Conservation (phyloP, 495 filamentous ascomycete genomes). For the Tuber brumale region DNA sequence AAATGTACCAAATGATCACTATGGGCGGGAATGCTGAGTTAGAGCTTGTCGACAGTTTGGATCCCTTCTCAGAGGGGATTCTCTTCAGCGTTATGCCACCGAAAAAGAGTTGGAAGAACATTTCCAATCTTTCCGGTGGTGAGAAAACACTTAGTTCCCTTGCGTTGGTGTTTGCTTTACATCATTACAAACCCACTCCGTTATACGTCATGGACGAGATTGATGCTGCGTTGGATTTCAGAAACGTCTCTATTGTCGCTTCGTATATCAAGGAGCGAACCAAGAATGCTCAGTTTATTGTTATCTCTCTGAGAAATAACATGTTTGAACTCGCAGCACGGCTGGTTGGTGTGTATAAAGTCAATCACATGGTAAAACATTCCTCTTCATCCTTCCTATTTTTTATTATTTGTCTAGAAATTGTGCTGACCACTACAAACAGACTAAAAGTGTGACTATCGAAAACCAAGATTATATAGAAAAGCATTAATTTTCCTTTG, state of each 20-base stretch:
- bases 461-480: conserved; percentile 79
- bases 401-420: neutral
- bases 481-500: conserved; percentile 18
- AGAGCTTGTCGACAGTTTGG: conserved; percentile 88
- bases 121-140: conserved; percentile 84
- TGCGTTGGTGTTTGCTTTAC: conserved; percentile 91
- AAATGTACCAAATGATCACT: conserved; percentile 99
- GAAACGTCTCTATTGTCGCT: conserved; percentile 96
- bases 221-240: conserved; percentile 93
- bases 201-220: conserved; percentile 99
- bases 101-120: conserved; percentile 99
- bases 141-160: conserved; percentile 94
- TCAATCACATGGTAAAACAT: conserved; percentile 84
- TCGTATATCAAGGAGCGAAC: conserved; percentile 98
- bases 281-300: conserved; percentile 98
- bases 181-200: conserved; percentile 97
- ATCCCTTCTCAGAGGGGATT: conserved; percentile 96
- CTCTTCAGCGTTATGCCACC: conserved; percentile 97
- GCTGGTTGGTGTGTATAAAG: conserved; percentile 95
- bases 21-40: conserved; percentile 99
- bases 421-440: conserved; percentile 6
- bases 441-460: conserved; percentile 91
- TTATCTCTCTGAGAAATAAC: conserved; percentile 96
- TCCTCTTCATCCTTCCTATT: neutral
- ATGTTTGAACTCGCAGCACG: conserved; percentile 97